Percentiles rank a stretch among this genome's conserved stretches.
Evolutionary conservation across 495 filamentous ascomycete species (phyloP).

Genomic region (Aspergillus indologenus): DNA sequence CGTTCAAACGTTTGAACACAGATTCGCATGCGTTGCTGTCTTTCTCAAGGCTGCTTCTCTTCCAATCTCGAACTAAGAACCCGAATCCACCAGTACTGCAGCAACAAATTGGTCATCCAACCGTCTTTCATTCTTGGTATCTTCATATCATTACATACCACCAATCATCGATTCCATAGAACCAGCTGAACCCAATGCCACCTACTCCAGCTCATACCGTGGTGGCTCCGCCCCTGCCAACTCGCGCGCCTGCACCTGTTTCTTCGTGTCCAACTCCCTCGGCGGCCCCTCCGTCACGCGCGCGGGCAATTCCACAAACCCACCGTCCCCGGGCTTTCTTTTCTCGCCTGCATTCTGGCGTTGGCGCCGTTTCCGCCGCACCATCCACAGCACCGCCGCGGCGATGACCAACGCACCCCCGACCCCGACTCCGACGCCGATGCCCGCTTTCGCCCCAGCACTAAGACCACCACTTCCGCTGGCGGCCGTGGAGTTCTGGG

Average conservation of each 20-base stretch:
- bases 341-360: not conserved
- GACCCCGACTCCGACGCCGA: constrained; percentile 11
- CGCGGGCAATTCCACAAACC: constrained; percentile 1
- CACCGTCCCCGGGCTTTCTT: not conserved
- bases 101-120: no score
- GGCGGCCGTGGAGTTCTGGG: not conserved
- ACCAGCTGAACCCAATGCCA: not conserved
- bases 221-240: not conserved
- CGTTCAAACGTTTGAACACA: no score
- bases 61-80: no score
- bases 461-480: not conserved
- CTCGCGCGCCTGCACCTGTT: not conserved
- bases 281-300: not conserved
- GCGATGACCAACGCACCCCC: constrained; percentile 10
- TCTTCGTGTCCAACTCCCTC: not conserved
- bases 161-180: no score
- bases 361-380: not conserved
- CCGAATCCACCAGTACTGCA: no score
- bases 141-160: no score
- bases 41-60: no score
- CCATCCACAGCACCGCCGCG: constrained; percentile 1
- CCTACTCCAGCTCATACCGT: not conserved
- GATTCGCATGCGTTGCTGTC: no score
- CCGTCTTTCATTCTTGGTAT: no score
- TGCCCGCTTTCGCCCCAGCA: constrained; percentile 11